phyloP scores from a whole-genome alignment of 306 rosid species.

The Mimosa pudica region DNA sequence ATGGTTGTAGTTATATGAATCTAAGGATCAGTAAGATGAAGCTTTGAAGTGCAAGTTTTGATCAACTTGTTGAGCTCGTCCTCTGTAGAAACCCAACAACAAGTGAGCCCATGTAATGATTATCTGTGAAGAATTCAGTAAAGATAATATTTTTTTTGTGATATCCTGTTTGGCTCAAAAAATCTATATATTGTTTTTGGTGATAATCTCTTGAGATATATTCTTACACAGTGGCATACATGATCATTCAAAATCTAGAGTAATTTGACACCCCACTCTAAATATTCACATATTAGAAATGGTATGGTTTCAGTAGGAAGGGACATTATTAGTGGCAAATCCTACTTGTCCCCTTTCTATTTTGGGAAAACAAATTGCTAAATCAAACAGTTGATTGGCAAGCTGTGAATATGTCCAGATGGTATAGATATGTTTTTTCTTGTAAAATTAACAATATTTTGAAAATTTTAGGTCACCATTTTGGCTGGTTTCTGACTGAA shows the following conservation, averaged over 20 bases:
- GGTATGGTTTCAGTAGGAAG: constrained; percentile 39
- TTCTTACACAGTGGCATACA: constrained; percentile 17
- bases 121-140: too few relatives aligned
- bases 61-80: background rate
- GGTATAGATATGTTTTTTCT: background rate
- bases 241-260: constrained; percentile 9
- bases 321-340: constrained; percentile 38
- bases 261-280: constrained; percentile 37
- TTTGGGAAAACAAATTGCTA: constrained; percentile 36
- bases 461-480: background rate
- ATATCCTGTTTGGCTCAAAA: background rate
- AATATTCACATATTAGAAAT: constrained; percentile 27
- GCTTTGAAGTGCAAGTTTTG: background rate
- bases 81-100: constrained; percentile 7
- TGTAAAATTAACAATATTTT: background rate
- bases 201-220: constrained; percentile 18
- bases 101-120: background rate
- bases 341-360: constrained; percentile 37
- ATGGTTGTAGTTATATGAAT: background rate
- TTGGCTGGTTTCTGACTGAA: background rate
- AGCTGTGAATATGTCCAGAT: constrained; percentile 18
- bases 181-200: background rate
- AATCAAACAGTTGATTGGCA: background rate
- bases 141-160: constrained; percentile 5
- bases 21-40: background rate